Conservation (phyloP, 140 eudicot species). For the Erigeron philadelphicus region DNA sequence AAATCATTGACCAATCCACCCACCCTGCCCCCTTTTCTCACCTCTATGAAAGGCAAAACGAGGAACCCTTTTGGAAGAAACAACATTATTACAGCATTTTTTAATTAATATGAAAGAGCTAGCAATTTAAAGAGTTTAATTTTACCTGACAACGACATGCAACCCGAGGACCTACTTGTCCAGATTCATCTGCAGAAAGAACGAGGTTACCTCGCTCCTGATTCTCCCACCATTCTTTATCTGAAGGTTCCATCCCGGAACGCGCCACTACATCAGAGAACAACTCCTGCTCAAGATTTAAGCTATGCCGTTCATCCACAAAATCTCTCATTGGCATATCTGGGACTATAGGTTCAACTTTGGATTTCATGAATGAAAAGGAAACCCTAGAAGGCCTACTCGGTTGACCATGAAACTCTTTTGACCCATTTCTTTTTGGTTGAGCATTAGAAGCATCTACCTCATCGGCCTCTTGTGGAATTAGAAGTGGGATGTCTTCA, state of each 20-base stretch:
- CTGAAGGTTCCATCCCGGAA: conserved; percentile 39
- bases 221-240: conserved; percentile 93
- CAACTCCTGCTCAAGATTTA: conserved; percentile 28
- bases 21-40: too few species aligned
- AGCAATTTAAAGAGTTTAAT: conserved; percentile 17
- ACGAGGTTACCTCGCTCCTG: conserved; percentile 85
- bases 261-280: conserved; percentile 33
- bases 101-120: neutral
- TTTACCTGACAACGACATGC: conserved; percentile 92
- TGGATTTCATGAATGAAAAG: conserved; percentile 61
- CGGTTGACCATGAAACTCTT: conserved; percentile 46
- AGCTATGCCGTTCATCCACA: conserved; percentile 56
- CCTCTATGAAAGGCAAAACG: too few species aligned
- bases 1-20: too few species aligned
- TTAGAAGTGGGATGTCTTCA: conserved; percentile 84
- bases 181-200: conserved; percentile 74
- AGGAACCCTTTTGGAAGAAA: too few species aligned
- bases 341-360: conserved; percentile 50
- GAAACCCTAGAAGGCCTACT: conserved; percentile 53
- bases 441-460: conserved; percentile 45
- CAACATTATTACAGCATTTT: too few species aligned
- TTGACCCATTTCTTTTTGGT: conserved; percentile 37
- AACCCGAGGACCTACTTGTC: conserved; percentile 96
- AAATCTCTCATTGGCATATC: conserved; percentile 90
- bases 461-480: conserved; percentile 81